Conservation (phyloP, 495 filamentous ascomycete species). For the Trichoderma reesei region DNA sequence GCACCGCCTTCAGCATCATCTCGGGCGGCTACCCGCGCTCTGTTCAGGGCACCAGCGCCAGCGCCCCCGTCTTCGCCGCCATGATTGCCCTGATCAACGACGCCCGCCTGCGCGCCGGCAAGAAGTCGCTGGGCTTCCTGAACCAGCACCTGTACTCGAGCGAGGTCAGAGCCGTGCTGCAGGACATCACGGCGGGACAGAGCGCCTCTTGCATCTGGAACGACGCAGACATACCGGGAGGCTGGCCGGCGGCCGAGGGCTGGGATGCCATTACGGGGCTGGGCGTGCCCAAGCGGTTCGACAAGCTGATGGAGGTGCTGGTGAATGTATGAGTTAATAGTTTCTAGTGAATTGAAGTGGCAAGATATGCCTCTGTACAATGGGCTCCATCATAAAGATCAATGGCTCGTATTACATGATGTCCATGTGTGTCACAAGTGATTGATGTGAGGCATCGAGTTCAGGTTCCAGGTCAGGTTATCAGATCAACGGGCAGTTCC, state of each 20-base stretch:
- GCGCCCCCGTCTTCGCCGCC: conserved; percentile 31
- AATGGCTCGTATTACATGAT: neutral
- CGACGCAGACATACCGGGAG: conserved; percentile 16
- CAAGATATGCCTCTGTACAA: neutral
- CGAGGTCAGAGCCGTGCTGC: conserved; percentile 19
- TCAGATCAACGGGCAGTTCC: too few species aligned
- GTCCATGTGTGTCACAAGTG: too few species aligned
- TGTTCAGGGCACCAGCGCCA: conserved; percentile 33
- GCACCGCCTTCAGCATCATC: conserved; percentile 28
- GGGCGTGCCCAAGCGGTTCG: conserved; percentile 28
- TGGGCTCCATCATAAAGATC: neutral
- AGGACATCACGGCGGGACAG: conserved; percentile 24
- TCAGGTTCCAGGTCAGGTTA: too few species aligned
- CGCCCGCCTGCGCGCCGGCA: conserved; percentile 27
- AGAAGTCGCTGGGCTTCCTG: conserved; percentile 30
- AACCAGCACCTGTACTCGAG: conserved; percentile 27
- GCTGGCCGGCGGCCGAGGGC: conserved; percentile 27
- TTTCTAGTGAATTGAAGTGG: neutral
- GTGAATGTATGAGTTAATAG: conserved; percentile 5
- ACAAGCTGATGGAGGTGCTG: conserved; percentile 22
- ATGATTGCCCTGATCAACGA: conserved; percentile 33
- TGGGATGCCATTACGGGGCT: conserved; percentile 33
- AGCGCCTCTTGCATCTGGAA: conserved; percentile 27
- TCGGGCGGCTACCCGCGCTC: conserved; percentile 21
- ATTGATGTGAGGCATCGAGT: too few species aligned